A percentile compares a stretch with the other conserved stretches of the same genome.
Evolutionary conservation across 2,329 filamentous ascomycete genomes (phyloP).

Genomic region (Pseudopithomyces maydicus): DNA sequence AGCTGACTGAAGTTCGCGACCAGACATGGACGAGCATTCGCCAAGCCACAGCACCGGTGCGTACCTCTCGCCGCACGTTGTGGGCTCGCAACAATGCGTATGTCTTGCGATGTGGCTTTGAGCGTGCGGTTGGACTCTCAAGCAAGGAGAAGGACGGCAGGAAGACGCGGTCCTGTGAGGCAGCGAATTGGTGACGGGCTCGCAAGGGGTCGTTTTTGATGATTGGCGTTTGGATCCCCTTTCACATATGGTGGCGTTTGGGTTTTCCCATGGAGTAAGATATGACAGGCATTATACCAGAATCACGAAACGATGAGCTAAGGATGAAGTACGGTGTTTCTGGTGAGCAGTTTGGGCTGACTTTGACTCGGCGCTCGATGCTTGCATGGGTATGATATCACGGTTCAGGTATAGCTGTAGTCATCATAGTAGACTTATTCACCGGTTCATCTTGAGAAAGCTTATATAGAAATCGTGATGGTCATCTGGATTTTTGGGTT

Average conservation of each 20-base stretch:
- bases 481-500: too few species aligned
- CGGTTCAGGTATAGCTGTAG: neutral
- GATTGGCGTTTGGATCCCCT: slow-evolving; percentile 1
- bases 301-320: neutral
- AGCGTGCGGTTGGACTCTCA: slow-evolving; percentile 25
- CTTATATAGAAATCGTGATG: neutral
- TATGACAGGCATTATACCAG: slow-evolving; percentile 11
- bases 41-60: slow-evolving; percentile 30
- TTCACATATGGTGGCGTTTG: slow-evolving; percentile 25
- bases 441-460: neutral
- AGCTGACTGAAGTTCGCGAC: slow-evolving; percentile 18
- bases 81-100: slow-evolving; percentile 38
- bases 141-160: slow-evolving; percentile 12
- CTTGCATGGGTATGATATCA: neutral
- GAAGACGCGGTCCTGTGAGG: slow-evolving; percentile 29
- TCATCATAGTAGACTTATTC: neutral
- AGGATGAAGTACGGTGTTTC: neutral
- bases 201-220: neutral
- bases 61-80: slow-evolving; percentile 32
- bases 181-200: slow-evolving; percentile 1
- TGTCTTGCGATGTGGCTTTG: slow-evolving; percentile 31
- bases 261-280: slow-evolving; percentile 6
- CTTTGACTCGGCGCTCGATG: slow-evolving; percentile 1
- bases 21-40: slow-evolving; percentile 29
- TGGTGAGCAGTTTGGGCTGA: slow-evolving; percentile 6